Conservation (phyloP, 768 basidiomycete species). For the Leccinum disarticulatum region DNA sequence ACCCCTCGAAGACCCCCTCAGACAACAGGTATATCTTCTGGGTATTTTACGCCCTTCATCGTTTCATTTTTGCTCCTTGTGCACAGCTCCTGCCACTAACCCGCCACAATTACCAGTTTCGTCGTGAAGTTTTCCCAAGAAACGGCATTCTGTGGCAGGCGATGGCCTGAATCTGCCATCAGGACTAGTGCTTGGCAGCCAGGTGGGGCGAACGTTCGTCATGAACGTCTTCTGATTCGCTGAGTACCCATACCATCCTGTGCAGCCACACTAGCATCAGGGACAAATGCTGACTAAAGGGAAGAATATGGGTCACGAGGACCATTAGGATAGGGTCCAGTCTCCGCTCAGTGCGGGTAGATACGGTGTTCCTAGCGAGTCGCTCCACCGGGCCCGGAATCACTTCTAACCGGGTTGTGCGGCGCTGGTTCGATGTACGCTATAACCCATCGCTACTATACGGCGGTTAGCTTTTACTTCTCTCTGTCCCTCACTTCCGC, state of each 20-base stretch:
- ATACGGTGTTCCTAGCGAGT: too few species aligned
- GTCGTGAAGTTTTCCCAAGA: not conserved
- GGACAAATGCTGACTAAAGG: too few species aligned
- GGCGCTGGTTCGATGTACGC: too few species aligned
- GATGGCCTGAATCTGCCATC: not conserved
- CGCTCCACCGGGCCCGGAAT: not conserved
- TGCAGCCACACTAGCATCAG: not conserved
- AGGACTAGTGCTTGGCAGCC: not conserved
- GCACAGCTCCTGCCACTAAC: not conserved
- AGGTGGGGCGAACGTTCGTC: not conserved
- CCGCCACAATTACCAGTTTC: not conserved
- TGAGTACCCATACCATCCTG: not conserved
- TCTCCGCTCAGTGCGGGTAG: too few species aligned
- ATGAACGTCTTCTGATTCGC: not conserved
- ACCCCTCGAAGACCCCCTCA: not conserved
- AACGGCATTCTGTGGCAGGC: not conserved
- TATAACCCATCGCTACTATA: too few species aligned
- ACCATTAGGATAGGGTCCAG: not conserved
- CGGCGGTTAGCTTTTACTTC: too few species aligned
- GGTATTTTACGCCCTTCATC: not conserved
- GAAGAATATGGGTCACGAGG: not conserved
- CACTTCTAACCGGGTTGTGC: not conserved
- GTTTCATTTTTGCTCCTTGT: not conserved
- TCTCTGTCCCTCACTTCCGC: too few species aligned
- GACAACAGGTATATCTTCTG: too few species aligned